A percentile compares a stretch with the other conserved stretches of the same genome.
Evolutionary conservation across 148 eudicot genomes (phyloP).

Genomic region (Rhododendron ovatum): DNA sequence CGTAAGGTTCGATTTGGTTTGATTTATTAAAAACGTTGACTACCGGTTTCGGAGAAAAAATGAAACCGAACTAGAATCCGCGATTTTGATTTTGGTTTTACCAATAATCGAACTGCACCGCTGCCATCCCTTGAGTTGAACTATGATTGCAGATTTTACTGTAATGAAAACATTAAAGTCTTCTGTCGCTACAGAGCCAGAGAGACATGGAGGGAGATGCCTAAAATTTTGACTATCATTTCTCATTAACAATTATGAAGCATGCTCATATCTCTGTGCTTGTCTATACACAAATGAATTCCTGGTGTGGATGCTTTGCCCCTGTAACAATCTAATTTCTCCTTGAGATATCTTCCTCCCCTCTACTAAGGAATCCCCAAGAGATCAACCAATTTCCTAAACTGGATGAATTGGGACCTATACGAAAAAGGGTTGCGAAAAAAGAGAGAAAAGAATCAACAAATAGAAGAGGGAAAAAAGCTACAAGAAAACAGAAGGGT

Average conservation of each 20-base stretch:
- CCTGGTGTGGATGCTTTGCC: constrained; percentile 7
- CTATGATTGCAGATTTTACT: background rate
- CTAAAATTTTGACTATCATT: background rate
- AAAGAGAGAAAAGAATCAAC: constrained; percentile 7
- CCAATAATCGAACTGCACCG: no score
- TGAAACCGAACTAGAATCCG: no score
- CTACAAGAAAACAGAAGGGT: constrained; percentile 23
- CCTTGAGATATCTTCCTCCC: background rate
- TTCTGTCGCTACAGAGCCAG: background rate
- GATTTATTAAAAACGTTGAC: no score
- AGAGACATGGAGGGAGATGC: background rate
- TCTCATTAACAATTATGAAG: constrained; percentile 4
- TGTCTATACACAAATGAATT: constrained; percentile 16
- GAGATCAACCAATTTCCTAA: constrained; percentile 11
- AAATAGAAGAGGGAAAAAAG: constrained; percentile 14
- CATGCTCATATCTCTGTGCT: background rate
- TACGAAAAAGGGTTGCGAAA: background rate
- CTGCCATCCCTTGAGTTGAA: background rate
- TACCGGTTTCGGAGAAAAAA: no score
- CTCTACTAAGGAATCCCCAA: background rate
- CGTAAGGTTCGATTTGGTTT: no score
- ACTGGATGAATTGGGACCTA: background rate
- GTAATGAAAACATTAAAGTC: background rate
- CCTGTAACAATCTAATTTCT: constrained; percentile 1
- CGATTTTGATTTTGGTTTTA: no score